Conservation (phyloP, 2,329 filamentous ascomycete genomes). For the Tympanopsis confertula region DNA sequence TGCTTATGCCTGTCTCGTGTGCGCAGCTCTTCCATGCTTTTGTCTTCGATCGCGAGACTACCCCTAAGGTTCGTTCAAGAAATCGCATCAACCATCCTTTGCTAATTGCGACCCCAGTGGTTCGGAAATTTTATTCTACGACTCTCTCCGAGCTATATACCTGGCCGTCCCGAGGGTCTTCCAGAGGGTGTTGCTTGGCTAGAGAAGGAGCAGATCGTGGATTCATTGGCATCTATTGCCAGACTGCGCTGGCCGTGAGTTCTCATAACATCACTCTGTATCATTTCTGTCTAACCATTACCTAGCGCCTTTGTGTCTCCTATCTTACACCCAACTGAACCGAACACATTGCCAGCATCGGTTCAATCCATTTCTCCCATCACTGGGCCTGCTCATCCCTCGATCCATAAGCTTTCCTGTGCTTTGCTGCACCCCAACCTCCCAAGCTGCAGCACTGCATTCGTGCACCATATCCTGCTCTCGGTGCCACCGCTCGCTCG, state of each 20-base stretch:
- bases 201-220: background rate
- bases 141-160: background rate
- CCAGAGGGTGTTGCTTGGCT: background rate
- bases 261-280: background rate
- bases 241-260: background rate
- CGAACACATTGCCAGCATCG: background rate
- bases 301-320: background rate
- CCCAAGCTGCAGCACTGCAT: slow-evolving; percentile 1
- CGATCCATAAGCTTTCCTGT: background rate
- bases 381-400: background rate
- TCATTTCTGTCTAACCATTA: background rate
- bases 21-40: slow-evolving; percentile 37
- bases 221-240: background rate
- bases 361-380: background rate
- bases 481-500: background rate
- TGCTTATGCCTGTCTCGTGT: slow-evolving; percentile 34
- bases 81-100: too few species aligned
- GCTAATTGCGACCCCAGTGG: too few species aligned
- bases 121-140: background rate
- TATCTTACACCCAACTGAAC: background rate
- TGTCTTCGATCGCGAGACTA: slow-evolving; percentile 34
- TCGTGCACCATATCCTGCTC: slow-evolving; percentile 1
- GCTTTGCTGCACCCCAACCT: background rate
- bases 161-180: background rate
- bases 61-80: slow-evolving; percentile 25